phyloP scores from a whole-genome alignment of 345 rosid species.

The Trapa bicornis region DNA sequence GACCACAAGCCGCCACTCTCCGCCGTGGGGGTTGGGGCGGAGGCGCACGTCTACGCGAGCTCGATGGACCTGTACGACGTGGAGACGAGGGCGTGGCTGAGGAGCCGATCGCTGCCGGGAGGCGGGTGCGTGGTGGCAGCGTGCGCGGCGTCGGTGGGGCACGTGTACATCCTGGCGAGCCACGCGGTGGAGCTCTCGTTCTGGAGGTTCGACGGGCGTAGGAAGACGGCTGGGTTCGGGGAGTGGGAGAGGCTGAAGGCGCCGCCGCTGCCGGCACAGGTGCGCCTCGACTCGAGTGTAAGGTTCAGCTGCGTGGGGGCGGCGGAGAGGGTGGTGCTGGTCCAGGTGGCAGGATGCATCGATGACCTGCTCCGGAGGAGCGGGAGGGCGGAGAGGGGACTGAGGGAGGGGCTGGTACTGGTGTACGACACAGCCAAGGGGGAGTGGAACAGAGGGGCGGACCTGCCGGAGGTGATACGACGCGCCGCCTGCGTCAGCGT shows the following conservation, averaged over 20 bases:
- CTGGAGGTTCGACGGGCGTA: conserved; percentile 61
- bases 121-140: conserved; percentile 94
- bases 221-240: conserved; percentile 36
- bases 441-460: conserved; percentile 71
- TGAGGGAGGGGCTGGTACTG: conserved; percentile 52
- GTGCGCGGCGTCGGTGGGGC: conserved; percentile 43
- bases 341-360: conserved; percentile 67
- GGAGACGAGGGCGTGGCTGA: conserved; percentile 51
- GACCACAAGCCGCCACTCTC: conserved; percentile 8
- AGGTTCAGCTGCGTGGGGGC: conserved; percentile 66
- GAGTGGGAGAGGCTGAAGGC: conserved; percentile 67
- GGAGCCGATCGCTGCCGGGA: conserved; percentile 68
- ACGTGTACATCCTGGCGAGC: conserved; percentile 52
- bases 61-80: conserved; percentile 85
- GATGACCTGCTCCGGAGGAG: conserved; percentile 72
- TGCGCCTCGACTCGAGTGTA: conserved; percentile 56
- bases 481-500: conserved; percentile 77
- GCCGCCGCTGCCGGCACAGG: conserved; percentile 66
- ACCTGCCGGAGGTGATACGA: conserved; percentile 55
- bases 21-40: conserved; percentile 24
- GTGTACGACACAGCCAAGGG: conserved; percentile 39
- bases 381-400: conserved; percentile 50
- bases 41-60: conserved; percentile 63
- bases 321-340: conserved; percentile 56
- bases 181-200: conserved; percentile 90